Evolutionary conservation across 2,329 filamentous ascomycete genomes (phyloP).

Genomic region (Ophiostoma pallidulum): DNA sequence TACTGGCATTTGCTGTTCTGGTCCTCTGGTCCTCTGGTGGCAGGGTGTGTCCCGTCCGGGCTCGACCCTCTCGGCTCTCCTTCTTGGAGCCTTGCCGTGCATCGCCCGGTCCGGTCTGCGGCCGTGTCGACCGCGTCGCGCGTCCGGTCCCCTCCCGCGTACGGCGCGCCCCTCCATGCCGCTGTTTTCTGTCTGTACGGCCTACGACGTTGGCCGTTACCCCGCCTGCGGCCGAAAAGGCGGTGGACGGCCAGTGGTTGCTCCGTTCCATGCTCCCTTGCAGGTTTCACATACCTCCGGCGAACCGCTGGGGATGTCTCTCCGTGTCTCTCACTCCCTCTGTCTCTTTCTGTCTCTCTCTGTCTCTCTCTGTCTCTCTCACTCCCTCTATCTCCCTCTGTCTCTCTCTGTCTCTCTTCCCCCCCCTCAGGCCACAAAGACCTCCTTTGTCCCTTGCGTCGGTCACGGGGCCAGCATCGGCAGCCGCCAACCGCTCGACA

Average conservation of each 20-base stretch:
- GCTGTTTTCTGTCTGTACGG: not conserved
- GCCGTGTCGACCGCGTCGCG: too few species aligned
- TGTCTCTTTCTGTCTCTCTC: not conserved
- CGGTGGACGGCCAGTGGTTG: slow-evolving; percentile 3
- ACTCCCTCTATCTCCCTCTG: not conserved
- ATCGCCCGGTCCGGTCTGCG: too few species aligned
- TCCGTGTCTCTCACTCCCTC: not conserved
- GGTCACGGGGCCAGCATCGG: slow-evolving; percentile 2
- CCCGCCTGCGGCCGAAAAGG: slow-evolving; percentile 8
- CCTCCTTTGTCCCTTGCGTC: not conserved
- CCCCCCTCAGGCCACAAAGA: not conserved
- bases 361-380: not conserved
- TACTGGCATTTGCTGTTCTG: too few species aligned
- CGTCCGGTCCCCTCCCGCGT: too few species aligned
- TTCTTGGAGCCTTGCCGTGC: too few species aligned
- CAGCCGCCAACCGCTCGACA: slow-evolving; percentile 1
- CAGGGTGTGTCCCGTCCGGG: too few species aligned
- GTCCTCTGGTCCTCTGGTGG: too few species aligned
- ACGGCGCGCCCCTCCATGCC: too few species aligned
- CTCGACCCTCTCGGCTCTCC: too few species aligned
- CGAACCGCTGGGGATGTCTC: too few species aligned
- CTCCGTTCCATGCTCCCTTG: not conserved
- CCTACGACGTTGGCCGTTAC: not conserved
- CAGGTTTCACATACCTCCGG: not conserved
- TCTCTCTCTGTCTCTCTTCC: not conserved